Conservation (phyloP, 2,329 filamentous ascomycete species). For the Diaporthe humulicola region DNA sequence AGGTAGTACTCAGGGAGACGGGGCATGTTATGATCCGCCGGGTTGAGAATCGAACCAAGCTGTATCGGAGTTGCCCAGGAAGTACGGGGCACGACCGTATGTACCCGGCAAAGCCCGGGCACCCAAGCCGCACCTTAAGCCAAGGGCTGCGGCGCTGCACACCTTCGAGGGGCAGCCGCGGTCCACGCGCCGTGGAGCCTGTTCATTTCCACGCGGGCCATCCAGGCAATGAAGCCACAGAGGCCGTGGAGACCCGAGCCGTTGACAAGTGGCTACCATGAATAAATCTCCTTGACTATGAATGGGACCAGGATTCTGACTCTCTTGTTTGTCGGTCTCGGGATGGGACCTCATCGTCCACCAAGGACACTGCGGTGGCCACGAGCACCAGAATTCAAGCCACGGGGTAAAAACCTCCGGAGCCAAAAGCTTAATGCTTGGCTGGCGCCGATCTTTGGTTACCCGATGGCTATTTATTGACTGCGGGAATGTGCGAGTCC, state of each 20-base stretch:
- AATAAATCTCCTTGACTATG: conserved; percentile 1
- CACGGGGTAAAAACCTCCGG: conserved; percentile 30
- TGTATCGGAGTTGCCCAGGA: background rate
- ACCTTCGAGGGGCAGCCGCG: conserved; percentile 4
- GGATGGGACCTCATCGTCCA: background rate
- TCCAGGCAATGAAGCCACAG: conserved; percentile 13
- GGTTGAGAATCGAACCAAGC: background rate
- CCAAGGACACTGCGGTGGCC: background rate
- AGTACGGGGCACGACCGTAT: background rate
- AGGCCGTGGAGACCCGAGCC: conserved; percentile 4
- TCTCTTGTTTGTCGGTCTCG: conserved; percentile 10
- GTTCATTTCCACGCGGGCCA: conserved; percentile 19
- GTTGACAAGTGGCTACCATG: conserved; percentile 24
- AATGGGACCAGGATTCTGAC: conserved; percentile 17
- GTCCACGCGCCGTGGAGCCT: conserved; percentile 23
- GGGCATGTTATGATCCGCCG: conserved; percentile 15
- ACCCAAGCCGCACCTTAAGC: conserved; percentile 4
- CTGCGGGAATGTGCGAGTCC: conserved; percentile 8
- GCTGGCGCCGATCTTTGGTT: conserved; percentile 14
- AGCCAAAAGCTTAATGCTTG: conserved; percentile 35
- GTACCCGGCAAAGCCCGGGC: background rate
- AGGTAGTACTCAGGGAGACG: background rate
- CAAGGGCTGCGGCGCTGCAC: conserved; percentile 14
- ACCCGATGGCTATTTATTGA: conserved; percentile 15
- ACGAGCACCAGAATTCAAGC: conserved; percentile 18